Percentiles rank a stretch among this genome's conserved stretches.
Conservation (phyloP, 306 rosid genomes). For the Dalbergia cultrata region DNA sequence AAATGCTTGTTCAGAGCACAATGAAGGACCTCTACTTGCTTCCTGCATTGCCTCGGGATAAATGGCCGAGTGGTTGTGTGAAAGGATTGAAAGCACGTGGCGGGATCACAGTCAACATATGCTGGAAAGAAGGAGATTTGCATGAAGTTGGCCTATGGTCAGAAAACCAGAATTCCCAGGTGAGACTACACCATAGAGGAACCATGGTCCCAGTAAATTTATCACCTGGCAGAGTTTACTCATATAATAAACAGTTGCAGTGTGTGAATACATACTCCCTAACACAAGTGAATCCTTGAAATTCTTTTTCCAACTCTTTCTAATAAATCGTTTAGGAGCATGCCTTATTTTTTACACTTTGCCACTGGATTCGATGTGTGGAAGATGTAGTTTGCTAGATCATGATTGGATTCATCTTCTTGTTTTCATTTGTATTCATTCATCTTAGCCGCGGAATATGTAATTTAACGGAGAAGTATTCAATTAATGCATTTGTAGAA, state of each 20-base stretch:
- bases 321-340: constrained; percentile 1
- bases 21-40: constrained; percentile 73
- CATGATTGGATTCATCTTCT: not conserved
- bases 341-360: constrained; percentile 19
- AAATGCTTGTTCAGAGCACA: constrained; percentile 91
- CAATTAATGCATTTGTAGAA: constrained; percentile 6
- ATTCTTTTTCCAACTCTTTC: not conserved
- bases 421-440: not conserved
- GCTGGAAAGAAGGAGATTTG: constrained; percentile 84
- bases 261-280: constrained; percentile 62
- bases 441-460: constrained; percentile 6
- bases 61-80: constrained; percentile 84
- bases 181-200: constrained; percentile 69
- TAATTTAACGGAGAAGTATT: constrained; percentile 34
- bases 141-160: constrained; percentile 81
- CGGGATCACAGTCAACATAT: constrained; percentile 74
- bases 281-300: constrained; percentile 44
- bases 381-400: constrained; percentile 5
- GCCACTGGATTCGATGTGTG: constrained; percentile 15
- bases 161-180: constrained; percentile 51
- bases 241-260: constrained; percentile 65
- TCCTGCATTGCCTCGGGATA: constrained; percentile 82
- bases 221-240: constrained; percentile 61
- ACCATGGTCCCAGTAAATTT: constrained; percentile 49
- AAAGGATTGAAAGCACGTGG: constrained; percentile 88